Evolutionary conservation across 805 yeast species (phyloP), one percentile per base, ranked within the genome.

Genomic region (Saccharomycopsis fodiens): DNA sequence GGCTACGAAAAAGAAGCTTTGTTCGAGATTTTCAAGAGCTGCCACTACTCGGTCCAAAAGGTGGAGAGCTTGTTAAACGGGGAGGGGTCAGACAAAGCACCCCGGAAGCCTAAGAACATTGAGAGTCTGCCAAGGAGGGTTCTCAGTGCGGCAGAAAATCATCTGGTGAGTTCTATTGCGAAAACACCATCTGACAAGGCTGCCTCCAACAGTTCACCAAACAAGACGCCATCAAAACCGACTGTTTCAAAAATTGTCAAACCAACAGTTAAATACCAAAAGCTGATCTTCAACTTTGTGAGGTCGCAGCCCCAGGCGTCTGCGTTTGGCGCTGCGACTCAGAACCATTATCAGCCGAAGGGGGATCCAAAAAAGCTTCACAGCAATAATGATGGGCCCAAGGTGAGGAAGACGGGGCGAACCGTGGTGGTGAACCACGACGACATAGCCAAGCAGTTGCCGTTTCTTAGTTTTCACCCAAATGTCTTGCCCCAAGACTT

Each of bases 401-500:
- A 77, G 21, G 70, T 67, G 29, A 79, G 75, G 35, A 72, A 82
- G 2, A 70, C 70, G 50, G 43, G 61, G 20, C 54, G 67, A 17
- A 46, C 36, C 15, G 21, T 46, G 4, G 36, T 31, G 16, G 27
- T 46, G 19, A 46, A 46, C 27, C 29, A 46, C 29, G 49, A 46
- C 8, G 46, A 46, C 25, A 30, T 41, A 10, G 42, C 30, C 12
- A 23, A 29, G 6, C 21, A 31, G n/a, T 46, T 78, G 2, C 78
- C 80, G 1, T 78, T 76, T 51, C 69, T 71, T 3, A 64, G 78
- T 2, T 62, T 78, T 36, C 69, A 73, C 45, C 63, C 61, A 38
- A 66, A 74, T 50, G 76, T 79, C 35, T 61, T 85, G 3, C 82
- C 85, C 0, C 48, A 59, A 0, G 65, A 68, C 0, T 47, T 75